Conservation (phyloP, 2,329 filamentous ascomycete genomes). For the Epichloe uncinata region DNA sequence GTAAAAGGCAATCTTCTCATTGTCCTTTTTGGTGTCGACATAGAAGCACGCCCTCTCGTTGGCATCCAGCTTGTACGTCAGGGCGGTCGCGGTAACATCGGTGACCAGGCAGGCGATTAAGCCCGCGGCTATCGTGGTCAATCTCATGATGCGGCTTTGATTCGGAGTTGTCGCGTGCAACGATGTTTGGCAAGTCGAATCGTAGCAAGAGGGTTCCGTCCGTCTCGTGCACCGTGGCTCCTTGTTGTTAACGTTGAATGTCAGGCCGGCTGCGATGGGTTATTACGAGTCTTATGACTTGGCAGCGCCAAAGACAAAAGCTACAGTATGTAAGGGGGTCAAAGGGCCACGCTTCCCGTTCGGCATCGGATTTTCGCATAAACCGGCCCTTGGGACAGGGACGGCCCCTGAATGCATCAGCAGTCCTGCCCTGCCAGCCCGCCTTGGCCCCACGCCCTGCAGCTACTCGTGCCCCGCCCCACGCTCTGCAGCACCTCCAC, state of each 20-base stretch:
- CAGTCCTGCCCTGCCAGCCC: neutral
- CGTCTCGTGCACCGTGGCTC: constrained; percentile 4
- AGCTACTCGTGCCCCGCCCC: too few relatives aligned
- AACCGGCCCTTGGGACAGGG: constrained; percentile 6
- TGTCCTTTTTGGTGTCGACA: constrained; percentile 63
- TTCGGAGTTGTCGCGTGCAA: constrained; percentile 16
- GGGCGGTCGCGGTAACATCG: constrained; percentile 68
- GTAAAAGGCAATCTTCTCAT: constrained; percentile 86
- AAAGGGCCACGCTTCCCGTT: constrained; percentile 9
- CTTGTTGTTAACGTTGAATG: constrained; percentile 1
- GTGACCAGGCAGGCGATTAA: constrained; percentile 59
- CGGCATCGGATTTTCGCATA: constrained; percentile 12
- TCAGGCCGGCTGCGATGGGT: neutral
- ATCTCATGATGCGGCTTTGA: constrained; percentile 43
- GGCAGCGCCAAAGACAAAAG: neutral
- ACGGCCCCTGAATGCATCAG: too few relatives aligned
- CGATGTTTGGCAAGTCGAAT: constrained; percentile 5
- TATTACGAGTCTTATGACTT: neutral
- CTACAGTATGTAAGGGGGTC: neutral
- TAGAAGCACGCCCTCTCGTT: constrained; percentile 97
- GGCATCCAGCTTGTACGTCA: constrained; percentile 83
- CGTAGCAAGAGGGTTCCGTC: neutral
- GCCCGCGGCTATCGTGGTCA: constrained; percentile 47
- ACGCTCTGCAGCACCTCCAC: too few relatives aligned
- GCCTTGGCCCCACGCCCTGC: neutral